phyloP scores from a whole-genome alignment of 2,329 filamentous ascomycete species.

The Tolypocladium tundrense region DNA sequence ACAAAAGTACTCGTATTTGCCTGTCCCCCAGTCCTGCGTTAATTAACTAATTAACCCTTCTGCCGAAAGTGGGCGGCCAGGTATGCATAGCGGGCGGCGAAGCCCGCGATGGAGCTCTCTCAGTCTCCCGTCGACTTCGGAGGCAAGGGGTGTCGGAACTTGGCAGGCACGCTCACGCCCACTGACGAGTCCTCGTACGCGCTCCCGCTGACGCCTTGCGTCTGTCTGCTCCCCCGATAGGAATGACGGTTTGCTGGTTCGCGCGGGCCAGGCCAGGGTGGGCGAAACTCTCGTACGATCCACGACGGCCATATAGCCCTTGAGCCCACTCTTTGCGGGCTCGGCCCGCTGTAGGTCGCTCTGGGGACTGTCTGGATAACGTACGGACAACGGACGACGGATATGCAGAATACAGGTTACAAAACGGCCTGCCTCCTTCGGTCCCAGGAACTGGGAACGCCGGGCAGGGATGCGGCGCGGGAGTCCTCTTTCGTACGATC shows the following conservation, averaged over 20 bases:
- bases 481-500: not conserved
- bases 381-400: not conserved
- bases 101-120: not conserved
- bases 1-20: not conserved
- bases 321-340: not conserved
- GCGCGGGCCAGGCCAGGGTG: not conserved
- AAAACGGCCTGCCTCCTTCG: not conserved
- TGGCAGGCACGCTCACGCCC: not conserved
- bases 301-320: not conserved
- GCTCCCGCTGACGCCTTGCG: not conserved
- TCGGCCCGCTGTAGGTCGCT: not conserved
- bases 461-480: not conserved
- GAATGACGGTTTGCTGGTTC: not conserved
- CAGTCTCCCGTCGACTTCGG: not conserved
- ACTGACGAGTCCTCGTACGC: not conserved
- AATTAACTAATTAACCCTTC: not conserved
- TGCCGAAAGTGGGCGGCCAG: not conserved
- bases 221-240: not conserved
- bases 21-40: not conserved
- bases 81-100: not conserved
- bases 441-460: not conserved
- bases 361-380: not conserved
- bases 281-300: not conserved
- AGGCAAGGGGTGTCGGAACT: not conserved
- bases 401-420: not conserved